Base-by-base conservation (phyloP, 108 stramenopile species). In the Nannochloropsis gaditana region DNA sequence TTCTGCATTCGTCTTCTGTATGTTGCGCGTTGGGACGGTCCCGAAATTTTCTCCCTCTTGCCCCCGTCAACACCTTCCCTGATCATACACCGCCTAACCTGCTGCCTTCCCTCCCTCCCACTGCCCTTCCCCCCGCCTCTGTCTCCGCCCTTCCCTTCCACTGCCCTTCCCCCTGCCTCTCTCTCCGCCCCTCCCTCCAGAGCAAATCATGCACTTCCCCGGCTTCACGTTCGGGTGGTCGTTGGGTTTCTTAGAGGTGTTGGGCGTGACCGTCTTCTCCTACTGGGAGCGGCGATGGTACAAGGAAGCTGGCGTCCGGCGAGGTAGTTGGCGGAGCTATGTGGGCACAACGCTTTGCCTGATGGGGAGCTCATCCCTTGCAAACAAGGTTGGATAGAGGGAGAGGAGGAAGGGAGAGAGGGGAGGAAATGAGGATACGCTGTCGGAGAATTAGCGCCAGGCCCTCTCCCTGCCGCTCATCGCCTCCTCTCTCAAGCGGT, bases 171-270 rank as follows among this genome's bases (percentile, higher is more conserved):
- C 0, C 31, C 31, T 31, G 31, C 31, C 31, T 31, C 80, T 42
- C 80, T n/a, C 80, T 42, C n/a, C n/a, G 9, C 9, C 44, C 90
- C 91, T 94, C 2, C 81, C 95, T 80, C 95, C 96, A 87, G 97
- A 97, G 87, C 92, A 94, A n/a, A 97, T 96, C 86, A 95, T 95
- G 92, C 91, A 91, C 31, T 90, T 94, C 11, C 90, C 90, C 45
- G 93, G 94, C 5, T 95, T 95, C 85, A 87, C 90, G 17, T 95
- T 92, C 82, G 95, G 97, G 2, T 83, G 84, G 82, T 19, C 84
- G 79, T 90, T 98, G 80, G 97, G 96, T 9, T 96, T 94, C 86
- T 91, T 96, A 86, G 97, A 98, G 92, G 96, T 96, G 9, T 85
- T 97, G 19, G 97, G 97, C 86, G 92, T 93, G 4, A 80, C 91